Conservation (phyloP, 257 asterid genomes). For the Ehretia macrophylla region DNA sequence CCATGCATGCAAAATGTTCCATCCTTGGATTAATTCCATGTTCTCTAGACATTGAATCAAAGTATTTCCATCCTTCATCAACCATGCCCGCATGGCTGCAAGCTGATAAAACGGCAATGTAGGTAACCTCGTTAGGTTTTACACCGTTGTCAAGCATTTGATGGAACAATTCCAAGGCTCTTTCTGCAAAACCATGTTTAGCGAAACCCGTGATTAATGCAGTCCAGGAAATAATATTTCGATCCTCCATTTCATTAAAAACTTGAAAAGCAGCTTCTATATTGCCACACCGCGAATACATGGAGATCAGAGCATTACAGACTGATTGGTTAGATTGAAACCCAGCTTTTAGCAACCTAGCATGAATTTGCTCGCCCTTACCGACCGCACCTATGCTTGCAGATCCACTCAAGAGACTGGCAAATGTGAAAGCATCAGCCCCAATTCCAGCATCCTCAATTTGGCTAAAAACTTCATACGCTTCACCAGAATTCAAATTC, state of each 20-base stretch:
- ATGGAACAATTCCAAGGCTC: constrained; percentile 52
- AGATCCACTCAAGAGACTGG: constrained; percentile 91
- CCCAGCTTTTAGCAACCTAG: constrained; percentile 70
- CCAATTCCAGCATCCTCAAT: constrained; percentile 37
- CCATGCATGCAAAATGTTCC: constrained; percentile 95
- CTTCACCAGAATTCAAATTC: constrained; percentile 40
- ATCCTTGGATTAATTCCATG: constrained; percentile 68
- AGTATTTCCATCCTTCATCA: constrained; percentile 68
- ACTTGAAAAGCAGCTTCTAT: constrained; percentile 68
- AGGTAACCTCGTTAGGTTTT: constrained; percentile 87
- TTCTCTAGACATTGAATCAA: constrained; percentile 45
- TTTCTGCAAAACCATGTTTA: constrained; percentile 69
- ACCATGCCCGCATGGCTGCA: constrained; percentile 85
- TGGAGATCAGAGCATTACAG: constrained; percentile 76
- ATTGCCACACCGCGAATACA: constrained; percentile 89
- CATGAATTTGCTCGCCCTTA: constrained; percentile 87
- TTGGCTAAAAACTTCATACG: constrained; percentile 49
- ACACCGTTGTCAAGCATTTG: constrained; percentile 55
- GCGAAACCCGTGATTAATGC: constrained; percentile 87
- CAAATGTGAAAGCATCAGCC: constrained; percentile 80
- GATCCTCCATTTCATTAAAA: constrained; percentile 46
- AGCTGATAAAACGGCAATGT: constrained; percentile 76
- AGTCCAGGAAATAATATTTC: constrained; percentile 79
- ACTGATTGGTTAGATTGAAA: constrained; percentile 44
- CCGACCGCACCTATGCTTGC: constrained; percentile 89